Base-by-base conservation (phyloP, 192 early-diverging fungal genomes). In the Coemansia sp. region DNA sequence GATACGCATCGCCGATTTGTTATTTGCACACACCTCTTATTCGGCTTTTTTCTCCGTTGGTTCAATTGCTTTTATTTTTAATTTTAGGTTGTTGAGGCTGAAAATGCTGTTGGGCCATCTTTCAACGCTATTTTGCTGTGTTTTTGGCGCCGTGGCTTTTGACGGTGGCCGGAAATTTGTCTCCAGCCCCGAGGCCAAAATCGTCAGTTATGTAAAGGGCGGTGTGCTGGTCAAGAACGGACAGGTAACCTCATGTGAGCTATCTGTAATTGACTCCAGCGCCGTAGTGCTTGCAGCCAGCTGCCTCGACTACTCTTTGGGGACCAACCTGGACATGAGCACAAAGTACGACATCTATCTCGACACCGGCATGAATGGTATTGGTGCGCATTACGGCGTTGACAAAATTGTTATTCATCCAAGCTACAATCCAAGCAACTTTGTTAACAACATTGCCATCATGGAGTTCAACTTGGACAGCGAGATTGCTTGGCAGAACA, bases 201-300 rank as follows among this genome's bases (percentile, higher is more conserved):
- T 12, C 9, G 35, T 8, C 11, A 12, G 11, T n/a, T 10, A 38
- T 38, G 11, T 38, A 38, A 60, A 59, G 28, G 46, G 46, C 40
- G 65, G 65, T 10, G n/a, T 68, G 7, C 27, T 68, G 34, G 42
- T 55, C 5, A 60, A 61, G 26, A 53, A 61, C 31, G 49, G 49
- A 48, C 60, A 46, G 12, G 32, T 51, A 17, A 68, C 65, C 0
- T 55, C 58, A 10, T 68, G 65, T 19, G 47, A 41, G 0, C 43
- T 68, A n/a, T 53, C 40, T 0, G 30, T 61, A 5, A 30, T 68
- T 8, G 58, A 59, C 53, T 57, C 27, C 48, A 17, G 28, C 17
- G 45, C 53, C 2, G 30, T 53, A 10, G 9, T 61, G 8, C 47
- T 67, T 1, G 55, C 51, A 35, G 64, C 65, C 40, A 53, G 50